phyloP scores from a whole-genome alignment of 2,329 filamentous ascomycete genomes.

The Phialophora macrospora region DNA sequence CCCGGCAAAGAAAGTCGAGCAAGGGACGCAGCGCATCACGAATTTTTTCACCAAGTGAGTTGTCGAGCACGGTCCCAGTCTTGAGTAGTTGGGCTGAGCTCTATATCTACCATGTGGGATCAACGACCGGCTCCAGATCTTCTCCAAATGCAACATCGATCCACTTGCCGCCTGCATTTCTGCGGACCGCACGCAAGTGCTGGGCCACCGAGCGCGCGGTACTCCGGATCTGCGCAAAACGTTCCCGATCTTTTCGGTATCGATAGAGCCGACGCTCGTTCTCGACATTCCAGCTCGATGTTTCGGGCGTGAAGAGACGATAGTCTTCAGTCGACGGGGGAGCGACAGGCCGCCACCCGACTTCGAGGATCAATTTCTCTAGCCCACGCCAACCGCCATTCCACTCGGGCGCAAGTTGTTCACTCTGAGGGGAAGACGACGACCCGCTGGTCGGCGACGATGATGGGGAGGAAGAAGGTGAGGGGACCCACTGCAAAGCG shows the following conservation, averaged over 20 bases:
- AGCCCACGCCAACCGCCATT: constrained; percentile 53
- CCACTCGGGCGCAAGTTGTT: constrained; percentile 50
- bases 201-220: constrained; percentile 43
- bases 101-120: background rate
- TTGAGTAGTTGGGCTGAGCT: background rate
- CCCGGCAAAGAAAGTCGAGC: constrained; percentile 48
- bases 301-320: background rate
- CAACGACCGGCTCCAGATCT: constrained; percentile 13
- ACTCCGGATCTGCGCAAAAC: constrained; percentile 41
- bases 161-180: constrained; percentile 47
- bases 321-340: constrained; percentile 29
- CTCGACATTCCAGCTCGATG: constrained; percentile 43
- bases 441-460: constrained; percentile 2
- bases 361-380: constrained; percentile 49
- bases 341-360: constrained; percentile 47
- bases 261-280: constrained; percentile 43
- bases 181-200: constrained; percentile 43
- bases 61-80: background rate
- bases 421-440: background rate
- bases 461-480: constrained; percentile 6
- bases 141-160: constrained; percentile 42
- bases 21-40: constrained; percentile 59
- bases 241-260: constrained; percentile 43
- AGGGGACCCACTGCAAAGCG: constrained; percentile 53
- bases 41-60: constrained; percentile 52